Conservation (phyloP, 352 stramenopile genomes). For the Globisporangium emineosum region DNA sequence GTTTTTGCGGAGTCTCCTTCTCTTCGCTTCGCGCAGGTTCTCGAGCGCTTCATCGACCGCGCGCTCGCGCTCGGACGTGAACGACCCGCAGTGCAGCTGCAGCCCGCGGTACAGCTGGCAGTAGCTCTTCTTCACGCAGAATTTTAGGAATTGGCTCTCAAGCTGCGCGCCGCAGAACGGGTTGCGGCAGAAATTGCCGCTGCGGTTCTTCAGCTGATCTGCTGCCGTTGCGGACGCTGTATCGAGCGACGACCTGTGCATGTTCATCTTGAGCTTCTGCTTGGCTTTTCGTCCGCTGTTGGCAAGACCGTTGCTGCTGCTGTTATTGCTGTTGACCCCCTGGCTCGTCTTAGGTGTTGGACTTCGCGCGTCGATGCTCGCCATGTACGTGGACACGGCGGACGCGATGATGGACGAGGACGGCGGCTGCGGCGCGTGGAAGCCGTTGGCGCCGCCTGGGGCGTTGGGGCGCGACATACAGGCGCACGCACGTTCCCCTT, state of each 20-base stretch:
- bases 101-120: slow-evolving; percentile 58
- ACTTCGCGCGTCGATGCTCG: slow-evolving; percentile 8
- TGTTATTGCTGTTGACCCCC: not conserved
- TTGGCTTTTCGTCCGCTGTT: not conserved
- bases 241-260: not conserved
- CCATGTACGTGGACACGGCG: slow-evolving; percentile 15
- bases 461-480: not conserved
- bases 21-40: slow-evolving; percentile 12
- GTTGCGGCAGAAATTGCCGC: slow-evolving; percentile 34
- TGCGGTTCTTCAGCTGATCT: not conserved
- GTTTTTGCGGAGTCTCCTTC: slow-evolving; percentile 10
- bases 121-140: slow-evolving; percentile 42
- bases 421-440: not conserved
- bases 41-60: slow-evolving; percentile 13
- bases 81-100: slow-evolving; percentile 42
- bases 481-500: not conserved
- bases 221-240: not conserved
- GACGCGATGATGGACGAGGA: slow-evolving; percentile 13
- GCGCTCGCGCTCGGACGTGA: slow-evolving; percentile 20
- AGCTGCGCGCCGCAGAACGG: slow-evolving; percentile 50
- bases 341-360: not conserved
- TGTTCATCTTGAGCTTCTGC: slow-evolving; percentile 8
- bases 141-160: slow-evolving; percentile 36
- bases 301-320: not conserved
- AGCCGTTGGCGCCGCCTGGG: not conserved